phyloP scores from a whole-genome alignment of 1,284 basidiomycete genomes.

The Leccinum olivaceoglutinosum region DNA sequence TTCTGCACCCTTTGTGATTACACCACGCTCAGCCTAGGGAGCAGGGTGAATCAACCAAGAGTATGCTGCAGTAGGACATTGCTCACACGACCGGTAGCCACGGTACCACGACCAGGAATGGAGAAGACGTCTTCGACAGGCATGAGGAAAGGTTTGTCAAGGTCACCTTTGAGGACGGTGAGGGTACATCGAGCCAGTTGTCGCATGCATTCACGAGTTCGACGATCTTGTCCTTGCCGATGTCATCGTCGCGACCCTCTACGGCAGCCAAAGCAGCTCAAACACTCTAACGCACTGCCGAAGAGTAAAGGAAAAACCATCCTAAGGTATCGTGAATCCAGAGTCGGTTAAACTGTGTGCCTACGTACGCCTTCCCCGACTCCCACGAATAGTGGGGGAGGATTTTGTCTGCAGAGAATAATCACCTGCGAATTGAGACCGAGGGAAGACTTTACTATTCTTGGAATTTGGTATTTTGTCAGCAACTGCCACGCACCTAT shows the following conservation, averaged over 20 bases:
- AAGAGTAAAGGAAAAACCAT: too few species aligned
- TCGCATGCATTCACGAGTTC: conserved; percentile 90
- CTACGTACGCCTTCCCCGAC: too few species aligned
- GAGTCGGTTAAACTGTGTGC: too few species aligned
- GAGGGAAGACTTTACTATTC: too few species aligned
- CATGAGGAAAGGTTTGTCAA: conserved; percentile 98
- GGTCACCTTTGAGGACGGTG: conserved; percentile 62
- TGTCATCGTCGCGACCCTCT: conserved; percentile 54
- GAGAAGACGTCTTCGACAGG: conserved; percentile 98
- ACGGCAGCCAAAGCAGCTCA: too few species aligned
- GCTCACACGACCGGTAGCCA: conserved; percentile 84
- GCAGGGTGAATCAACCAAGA: conserved; percentile 5
- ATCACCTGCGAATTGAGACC: too few species aligned
- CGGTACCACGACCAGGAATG: conserved; percentile 97
- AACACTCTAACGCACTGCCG: too few species aligned
- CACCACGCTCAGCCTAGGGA: conserved; percentile 85
- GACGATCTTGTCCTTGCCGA: conserved; percentile 79
- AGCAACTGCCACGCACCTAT: too few species aligned
- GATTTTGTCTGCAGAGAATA: too few species aligned
- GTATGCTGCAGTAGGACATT: not conserved
- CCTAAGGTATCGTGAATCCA: too few species aligned
- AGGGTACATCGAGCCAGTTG: conserved; percentile 90
- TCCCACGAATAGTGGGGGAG: too few species aligned
- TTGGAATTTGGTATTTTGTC: too few species aligned
- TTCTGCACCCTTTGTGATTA: conserved; percentile 89